Evolutionary conservation across 1,139 yeast genomes (phyloP).

Genomic region (Candida albicans): DNA sequence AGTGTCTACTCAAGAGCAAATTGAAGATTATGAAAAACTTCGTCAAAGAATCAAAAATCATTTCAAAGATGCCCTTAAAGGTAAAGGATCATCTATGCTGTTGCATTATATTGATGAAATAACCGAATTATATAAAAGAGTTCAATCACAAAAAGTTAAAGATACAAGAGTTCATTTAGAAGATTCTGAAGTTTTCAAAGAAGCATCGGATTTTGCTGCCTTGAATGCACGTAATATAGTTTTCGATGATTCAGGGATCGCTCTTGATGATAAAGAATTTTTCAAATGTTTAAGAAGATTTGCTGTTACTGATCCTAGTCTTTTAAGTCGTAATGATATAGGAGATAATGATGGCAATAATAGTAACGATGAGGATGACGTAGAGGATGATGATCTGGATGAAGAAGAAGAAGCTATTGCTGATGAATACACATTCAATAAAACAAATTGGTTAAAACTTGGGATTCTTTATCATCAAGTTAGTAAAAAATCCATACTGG

Average conservation of each 20-base stretch:
- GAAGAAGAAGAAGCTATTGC: constrained; percentile 12
- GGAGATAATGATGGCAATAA: constrained; percentile 13
- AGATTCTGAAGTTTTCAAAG: constrained; percentile 44
- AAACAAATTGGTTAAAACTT: constrained; percentile 58
- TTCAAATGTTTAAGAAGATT: constrained; percentile 37
- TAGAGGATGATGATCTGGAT: constrained; percentile 10
- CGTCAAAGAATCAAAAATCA: constrained; percentile 22
- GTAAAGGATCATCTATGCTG: constrained; percentile 32
- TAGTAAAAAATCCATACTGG: constrained; percentile 49
- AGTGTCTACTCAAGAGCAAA: constrained; percentile 18
- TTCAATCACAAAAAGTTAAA: constrained; percentile 31
- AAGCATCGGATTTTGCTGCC: constrained; percentile 42
- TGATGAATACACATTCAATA: constrained; percentile 31
- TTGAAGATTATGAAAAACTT: constrained; percentile 27
- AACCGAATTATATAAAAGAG: constrained; percentile 27
- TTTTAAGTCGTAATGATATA: constrained; percentile 1
- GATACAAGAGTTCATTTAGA: constrained; percentile 23
- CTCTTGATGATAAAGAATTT: constrained; percentile 51
- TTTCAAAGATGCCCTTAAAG: constrained; percentile 33
- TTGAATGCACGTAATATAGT: constrained; percentile 58
- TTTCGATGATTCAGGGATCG: constrained; percentile 52
- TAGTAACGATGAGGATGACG: constrained; percentile 3
- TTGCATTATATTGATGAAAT: constrained; percentile 29
- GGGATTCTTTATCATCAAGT: constrained; percentile 55
- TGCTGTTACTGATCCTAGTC: constrained; percentile 22